phyloP scores from a whole-genome alignment of 2,329 filamentous ascomycete genomes.

The Erysiphe pulchra region DNA sequence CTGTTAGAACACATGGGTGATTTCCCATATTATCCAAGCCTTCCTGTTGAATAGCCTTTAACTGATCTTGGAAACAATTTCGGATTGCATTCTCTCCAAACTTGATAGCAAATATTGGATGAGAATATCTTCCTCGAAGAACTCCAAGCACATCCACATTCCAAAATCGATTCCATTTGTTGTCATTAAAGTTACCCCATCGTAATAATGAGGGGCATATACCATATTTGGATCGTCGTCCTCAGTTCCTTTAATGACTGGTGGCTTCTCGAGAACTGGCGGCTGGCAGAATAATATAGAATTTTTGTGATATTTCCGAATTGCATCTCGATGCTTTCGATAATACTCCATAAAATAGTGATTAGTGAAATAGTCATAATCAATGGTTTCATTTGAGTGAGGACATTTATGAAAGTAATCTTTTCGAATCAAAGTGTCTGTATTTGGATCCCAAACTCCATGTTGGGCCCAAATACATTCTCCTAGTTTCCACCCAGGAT shows the following conservation, averaged over 20 bases:
- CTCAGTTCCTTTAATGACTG: slow-evolving; percentile 57
- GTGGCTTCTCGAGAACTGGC: slow-evolving; percentile 76
- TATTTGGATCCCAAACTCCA: slow-evolving; percentile 70
- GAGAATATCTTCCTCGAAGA: slow-evolving; percentile 65
- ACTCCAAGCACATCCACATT: slow-evolving; percentile 92
- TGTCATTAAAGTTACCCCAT: slow-evolving; percentile 88
- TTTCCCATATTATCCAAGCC: slow-evolving; percentile 70
- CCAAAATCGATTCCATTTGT: slow-evolving; percentile 96
- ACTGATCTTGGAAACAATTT: slow-evolving; percentile 75
- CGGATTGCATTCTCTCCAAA: slow-evolving; percentile 82
- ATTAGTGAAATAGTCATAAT: slow-evolving; percentile 74
- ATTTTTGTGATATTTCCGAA: slow-evolving; percentile 51
- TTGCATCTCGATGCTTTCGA: slow-evolving; percentile 45
- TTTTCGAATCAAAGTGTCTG: slow-evolving; percentile 52
- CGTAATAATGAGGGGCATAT: slow-evolving; percentile 89
- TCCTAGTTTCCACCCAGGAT: slow-evolving; percentile 74
- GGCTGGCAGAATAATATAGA: slow-evolving; percentile 80
- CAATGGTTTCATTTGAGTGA: slow-evolving; percentile 41
- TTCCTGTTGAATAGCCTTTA: slow-evolving; percentile 60
- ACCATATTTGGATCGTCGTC: slow-evolving; percentile 81
- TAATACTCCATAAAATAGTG: slow-evolving; percentile 77
- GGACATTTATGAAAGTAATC: slow-evolving; percentile 74
- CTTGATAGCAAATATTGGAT: slow-evolving; percentile 76
- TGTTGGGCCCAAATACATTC: slow-evolving; percentile 94
- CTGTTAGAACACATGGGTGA: slow-evolving; percentile 72